Evolutionary conservation across 768 basidiomycete genomes (phyloP), one percentile per base, ranked within the genome.

Genomic region (Tylopilus felleus): DNA sequence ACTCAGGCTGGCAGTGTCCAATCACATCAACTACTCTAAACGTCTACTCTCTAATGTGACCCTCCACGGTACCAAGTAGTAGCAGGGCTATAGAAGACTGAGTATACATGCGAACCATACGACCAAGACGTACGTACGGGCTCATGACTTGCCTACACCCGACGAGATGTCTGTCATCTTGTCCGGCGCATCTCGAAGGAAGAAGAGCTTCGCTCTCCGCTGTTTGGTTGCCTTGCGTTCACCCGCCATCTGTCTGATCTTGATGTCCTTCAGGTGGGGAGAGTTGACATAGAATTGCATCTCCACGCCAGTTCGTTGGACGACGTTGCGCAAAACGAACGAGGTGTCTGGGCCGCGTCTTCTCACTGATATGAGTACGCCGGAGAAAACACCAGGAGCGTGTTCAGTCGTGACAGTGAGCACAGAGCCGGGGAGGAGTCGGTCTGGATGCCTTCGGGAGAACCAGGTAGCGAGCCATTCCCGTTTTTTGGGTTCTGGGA

Each of bases 291-390:
- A 93, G 74, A 92, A 90, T 65, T 87, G 88, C 87, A 92, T 87
- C 77, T 98, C 96, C 36, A 97, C 88, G 13, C 94, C 95, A 13
- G 88, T 92, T 58, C 93, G 80, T 63, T 92, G 88, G 49, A 98
- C 80, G 60, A 97, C 82, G 72, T 98, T 98, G 59, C 96, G 82
- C 48, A 98, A 73, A 49, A 85, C 77, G 66, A 98, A 90, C n/a
- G 85, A 88, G 25, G 92, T 93, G 73, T 93, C 91, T 27, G 83
- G 78, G 1, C 94, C 95, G 36, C 88, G 82, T 62, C 91, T 81
- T 48, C 91, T 83, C 60, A 95, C 80, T 28, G 84, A 82, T 62
- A 97, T 79, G 53, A 98, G 77, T 42, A 98, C 88, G 33, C 96
- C 96, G 7, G 93, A 90, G 73, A 98, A 98, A 13, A 79, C 73